Evolutionary conservation across 768 basidiomycete genomes (phyloP).

Genomic region (Podaxis sp.): DNA sequence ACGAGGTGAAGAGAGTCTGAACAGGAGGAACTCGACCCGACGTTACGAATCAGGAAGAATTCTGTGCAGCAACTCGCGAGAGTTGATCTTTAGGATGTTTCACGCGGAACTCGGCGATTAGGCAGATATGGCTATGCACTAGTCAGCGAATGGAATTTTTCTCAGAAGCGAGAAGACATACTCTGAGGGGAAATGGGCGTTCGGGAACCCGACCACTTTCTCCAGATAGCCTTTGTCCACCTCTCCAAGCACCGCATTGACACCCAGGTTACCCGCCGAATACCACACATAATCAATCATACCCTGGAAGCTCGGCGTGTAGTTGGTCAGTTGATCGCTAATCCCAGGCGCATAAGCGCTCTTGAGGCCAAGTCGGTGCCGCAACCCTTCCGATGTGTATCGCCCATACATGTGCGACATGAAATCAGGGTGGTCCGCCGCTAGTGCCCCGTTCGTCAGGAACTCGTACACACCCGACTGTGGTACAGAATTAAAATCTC

Average conservation of each 20-base stretch:
- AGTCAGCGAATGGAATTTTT: neutral
- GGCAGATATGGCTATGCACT: constrained; percentile 62
- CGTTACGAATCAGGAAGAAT: neutral
- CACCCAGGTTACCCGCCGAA: constrained; percentile 66
- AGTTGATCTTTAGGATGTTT: constrained; percentile 60
- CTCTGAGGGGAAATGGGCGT: constrained; percentile 96
- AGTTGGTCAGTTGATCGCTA: constrained; percentile 78
- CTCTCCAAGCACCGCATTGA: constrained; percentile 85
- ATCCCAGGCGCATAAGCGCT: constrained; percentile 69
- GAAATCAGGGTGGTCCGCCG: constrained; percentile 86
- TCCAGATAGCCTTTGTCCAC: constrained; percentile 84
- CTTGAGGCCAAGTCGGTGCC: constrained; percentile 79
- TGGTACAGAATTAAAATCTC: constrained; percentile 94
- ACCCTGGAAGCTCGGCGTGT: constrained; percentile 84
- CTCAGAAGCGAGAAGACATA: constrained; percentile 47
- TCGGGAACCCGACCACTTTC: constrained; percentile 95
- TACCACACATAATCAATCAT: constrained; percentile 96
- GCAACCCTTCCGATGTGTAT: constrained; percentile 88
- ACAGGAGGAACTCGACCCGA: neutral
- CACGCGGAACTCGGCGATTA: constrained; percentile 76
- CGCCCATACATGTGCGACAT: constrained; percentile 87
- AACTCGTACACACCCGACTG: constrained; percentile 91
- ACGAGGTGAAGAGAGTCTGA: neutral
- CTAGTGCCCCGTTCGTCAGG: constrained; percentile 67
- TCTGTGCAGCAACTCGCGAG: constrained; percentile 8